Conservation (phyloP, 176 grass and related monocot species). For the Oryza punctata region DNA sequence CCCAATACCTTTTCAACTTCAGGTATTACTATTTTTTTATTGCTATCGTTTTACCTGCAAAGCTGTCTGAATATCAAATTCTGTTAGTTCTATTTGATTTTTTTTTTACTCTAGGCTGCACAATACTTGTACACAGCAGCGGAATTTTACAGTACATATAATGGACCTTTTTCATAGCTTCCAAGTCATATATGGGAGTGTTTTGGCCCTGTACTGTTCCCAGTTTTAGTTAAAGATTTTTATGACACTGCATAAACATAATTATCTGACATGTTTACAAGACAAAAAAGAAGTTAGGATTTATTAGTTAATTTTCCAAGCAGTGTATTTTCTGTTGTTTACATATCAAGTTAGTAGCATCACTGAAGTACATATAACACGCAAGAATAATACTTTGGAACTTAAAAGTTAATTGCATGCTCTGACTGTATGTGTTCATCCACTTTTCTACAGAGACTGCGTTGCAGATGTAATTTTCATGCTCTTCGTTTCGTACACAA, state of each 20-base stretch:
- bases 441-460: conserved; percentile 65
- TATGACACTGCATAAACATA: neutral
- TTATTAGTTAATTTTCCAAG: neutral
- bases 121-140: conserved; percentile 7
- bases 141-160: neutral
- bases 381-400: neutral
- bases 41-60: conserved; percentile 32
- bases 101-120: neutral
- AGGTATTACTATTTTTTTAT: conserved; percentile 52
- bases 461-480: conserved; percentile 99
- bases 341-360: neutral
- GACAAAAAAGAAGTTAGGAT: neutral
- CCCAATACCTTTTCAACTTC: conserved; percentile 91
- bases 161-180: neutral
- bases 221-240: neutral
- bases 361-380: neutral
- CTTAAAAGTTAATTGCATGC: neutral
- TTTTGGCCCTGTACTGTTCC: neutral
- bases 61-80: neutral
- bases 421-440: conserved; percentile 18
- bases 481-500: conserved; percentile 84
- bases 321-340: neutral
- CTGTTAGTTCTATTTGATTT: neutral
- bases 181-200: neutral
- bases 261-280: neutral